phyloP scores from a whole-genome alignment of 257 asterid genomes.

The Nicotiana obtusifolia region DNA sequence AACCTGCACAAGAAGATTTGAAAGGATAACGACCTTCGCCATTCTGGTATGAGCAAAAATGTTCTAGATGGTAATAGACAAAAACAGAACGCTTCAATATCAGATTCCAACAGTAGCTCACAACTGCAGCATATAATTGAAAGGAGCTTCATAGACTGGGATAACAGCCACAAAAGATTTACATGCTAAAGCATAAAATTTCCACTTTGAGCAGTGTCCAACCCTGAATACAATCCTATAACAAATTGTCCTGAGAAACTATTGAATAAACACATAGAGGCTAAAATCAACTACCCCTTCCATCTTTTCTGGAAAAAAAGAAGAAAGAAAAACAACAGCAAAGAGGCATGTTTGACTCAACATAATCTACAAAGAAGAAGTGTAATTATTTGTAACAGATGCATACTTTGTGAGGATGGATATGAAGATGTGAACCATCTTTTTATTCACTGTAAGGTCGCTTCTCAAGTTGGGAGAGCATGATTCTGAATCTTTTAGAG shows the following conservation, averaged over 20 bases:
- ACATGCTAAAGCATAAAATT: neutral
- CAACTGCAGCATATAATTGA: neutral
- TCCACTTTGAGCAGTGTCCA: neutral
- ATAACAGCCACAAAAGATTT: neutral
- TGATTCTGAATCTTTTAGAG: neutral
- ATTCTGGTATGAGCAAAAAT: neutral
- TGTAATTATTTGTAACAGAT: neutral
- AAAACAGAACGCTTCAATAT: neutral
- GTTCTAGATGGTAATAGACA: neutral
- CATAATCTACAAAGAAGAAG: too few species aligned
- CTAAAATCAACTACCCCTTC: neutral
- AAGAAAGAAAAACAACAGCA: neutral
- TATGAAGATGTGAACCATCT: neutral
- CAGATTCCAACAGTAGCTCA: neutral
- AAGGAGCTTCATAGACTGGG: neutral
- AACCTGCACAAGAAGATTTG: constrained; percentile 45
- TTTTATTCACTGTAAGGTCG: neutral
- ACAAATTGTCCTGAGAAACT: neutral
- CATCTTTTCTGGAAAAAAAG: neutral
- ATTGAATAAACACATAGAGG: neutral
- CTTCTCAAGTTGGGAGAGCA: neutral
- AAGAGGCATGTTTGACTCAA: too few species aligned
- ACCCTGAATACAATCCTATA: constrained; percentile 1
- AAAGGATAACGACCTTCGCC: neutral
- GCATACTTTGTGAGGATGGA: neutral